These are phyloP conservation scores for Plasmodium blacklocki DNA, from an alignment of 169 alveolate genomes.

Conservation along the genomic window DNA sequence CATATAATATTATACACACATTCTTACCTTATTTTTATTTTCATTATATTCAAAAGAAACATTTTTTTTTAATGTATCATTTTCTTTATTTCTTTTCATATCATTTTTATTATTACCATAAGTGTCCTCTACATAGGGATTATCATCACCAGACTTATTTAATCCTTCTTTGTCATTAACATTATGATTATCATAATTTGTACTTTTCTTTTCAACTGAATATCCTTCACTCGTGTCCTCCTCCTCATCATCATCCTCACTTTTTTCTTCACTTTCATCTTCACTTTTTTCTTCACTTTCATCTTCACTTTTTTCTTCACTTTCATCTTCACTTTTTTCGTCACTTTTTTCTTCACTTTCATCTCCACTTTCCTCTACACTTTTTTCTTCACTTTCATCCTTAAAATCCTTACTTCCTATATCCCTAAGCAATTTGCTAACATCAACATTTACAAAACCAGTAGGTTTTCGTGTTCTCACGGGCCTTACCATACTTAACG, in stretches of 20 bases:
- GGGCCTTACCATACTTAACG: conserved; percentile 21
- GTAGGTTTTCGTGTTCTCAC: conserved; percentile 67
- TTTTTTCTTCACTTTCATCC: not conserved
- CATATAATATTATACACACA: not conserved
- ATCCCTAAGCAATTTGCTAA: conserved; percentile 22
- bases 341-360: not conserved
- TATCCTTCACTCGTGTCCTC: conserved; percentile 9
- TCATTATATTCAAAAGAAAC: conserved; percentile 1
- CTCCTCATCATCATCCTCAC: not conserved
- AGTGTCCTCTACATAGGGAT: not conserved
- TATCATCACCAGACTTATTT: not conserved
- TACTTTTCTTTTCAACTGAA: not conserved
- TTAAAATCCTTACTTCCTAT: conserved; percentile 11
- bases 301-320: not conserved
- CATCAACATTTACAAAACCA: conserved; percentile 47
- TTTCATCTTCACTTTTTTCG: conserved; percentile 7
- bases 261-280: not conserved
- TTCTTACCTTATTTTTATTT: conserved; percentile 29
- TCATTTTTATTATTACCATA: conserved; percentile 25
- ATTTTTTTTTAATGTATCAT: not conserved
- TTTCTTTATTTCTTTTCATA: conserved; percentile 9
- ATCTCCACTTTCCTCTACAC: not conserved
- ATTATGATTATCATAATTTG: conserved; percentile 3
- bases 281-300: conserved; percentile 1
- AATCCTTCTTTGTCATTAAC: not conserved